Percentiles rank a stretch among this genome's conserved stretches.
These are phyloP conservation scores for Micromonas pusilla DNA, from an alignment of 139 green algal species.

Conservation along the genomic window DNA sequence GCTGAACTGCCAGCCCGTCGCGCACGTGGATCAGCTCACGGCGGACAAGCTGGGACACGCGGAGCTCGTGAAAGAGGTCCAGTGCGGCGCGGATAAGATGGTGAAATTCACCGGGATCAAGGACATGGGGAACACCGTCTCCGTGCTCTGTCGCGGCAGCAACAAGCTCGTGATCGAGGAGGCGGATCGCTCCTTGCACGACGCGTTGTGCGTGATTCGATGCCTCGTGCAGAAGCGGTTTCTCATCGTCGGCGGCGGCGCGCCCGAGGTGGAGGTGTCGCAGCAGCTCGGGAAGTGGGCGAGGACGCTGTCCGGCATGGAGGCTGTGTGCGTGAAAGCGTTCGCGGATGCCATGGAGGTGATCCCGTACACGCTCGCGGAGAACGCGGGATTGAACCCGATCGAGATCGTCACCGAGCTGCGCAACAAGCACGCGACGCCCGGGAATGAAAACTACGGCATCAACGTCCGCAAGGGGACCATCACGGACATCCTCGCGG, in stretches of 20 bases:
- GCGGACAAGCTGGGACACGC: conserved; percentile 89
- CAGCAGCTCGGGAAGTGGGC: conserved; percentile 74
- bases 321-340: conserved; percentile 77
- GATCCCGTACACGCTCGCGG: conserved; percentile 95
- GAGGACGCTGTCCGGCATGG: conserved; percentile 88
- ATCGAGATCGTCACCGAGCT: conserved; percentile 98
- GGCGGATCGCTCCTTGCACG: conserved; percentile 85
- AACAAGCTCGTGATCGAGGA: conserved; percentile 92
- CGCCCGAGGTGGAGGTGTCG: conserved; percentile 85
- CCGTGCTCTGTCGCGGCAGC: conserved; percentile 85
- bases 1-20: conserved; percentile 88
- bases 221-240: conserved; percentile 91
- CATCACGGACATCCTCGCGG: conserved; percentile 90
- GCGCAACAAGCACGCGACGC: conserved; percentile 75
- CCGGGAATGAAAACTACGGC: conserved; percentile 48
- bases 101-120: conserved; percentile 92
- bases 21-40: conserved; percentile 91
- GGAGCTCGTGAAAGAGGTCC: conserved; percentile 74
- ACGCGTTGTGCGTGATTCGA: conserved; percentile 66
- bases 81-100: conserved; percentile 50
- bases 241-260: conserved; percentile 83
- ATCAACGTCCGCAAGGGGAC: conserved; percentile 79
- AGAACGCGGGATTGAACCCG: conserved; percentile 96
- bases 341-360: conserved; percentile 97
- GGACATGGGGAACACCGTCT: conserved; percentile 77